Percentiles rank a stretch among this genome's conserved stretches.
phyloP scores from a whole-genome alignment of 148 eudicot species.

The Gaultheria prostrata region DNA sequence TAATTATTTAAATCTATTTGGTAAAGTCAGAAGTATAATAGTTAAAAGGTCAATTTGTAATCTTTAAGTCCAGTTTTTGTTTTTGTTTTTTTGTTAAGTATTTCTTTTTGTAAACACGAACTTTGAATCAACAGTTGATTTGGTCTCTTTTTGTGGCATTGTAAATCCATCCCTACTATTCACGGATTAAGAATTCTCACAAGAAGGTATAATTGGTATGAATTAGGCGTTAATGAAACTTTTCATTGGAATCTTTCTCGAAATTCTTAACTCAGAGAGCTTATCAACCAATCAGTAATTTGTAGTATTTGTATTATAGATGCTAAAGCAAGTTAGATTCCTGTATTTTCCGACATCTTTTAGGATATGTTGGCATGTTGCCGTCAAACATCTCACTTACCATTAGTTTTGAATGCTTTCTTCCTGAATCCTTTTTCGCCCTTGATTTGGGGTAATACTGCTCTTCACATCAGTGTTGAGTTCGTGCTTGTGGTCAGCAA shows the following conservation, averaged over 20 bases:
- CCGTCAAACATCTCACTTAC: neutral
- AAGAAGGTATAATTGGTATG: neutral
- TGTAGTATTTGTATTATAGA: neutral
- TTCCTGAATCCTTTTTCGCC: neutral
- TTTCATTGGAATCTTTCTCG: too few species aligned
- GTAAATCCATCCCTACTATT: neutral
- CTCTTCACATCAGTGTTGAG: neutral
- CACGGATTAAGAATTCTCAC: neutral
- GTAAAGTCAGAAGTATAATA: neutral
- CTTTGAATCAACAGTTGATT: neutral
- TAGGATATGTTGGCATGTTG: neutral
- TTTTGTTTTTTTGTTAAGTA: neutral
- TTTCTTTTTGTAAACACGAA: neutral
- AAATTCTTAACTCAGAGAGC: too few species aligned
- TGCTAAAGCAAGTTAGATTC: neutral
- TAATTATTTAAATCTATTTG: neutral
- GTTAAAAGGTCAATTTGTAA: neutral
- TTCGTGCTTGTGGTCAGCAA: neutral
- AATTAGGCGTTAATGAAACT: neutral
- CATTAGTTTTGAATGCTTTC: neutral
- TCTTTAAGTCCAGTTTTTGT: neutral
- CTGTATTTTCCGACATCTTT: neutral
- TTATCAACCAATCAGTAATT: neutral
- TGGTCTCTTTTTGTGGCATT: neutral
- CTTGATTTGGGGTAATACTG: neutral